Base-by-base conservation (phyloP, 345 rosid species). In the Laguncularia racemosa region DNA sequence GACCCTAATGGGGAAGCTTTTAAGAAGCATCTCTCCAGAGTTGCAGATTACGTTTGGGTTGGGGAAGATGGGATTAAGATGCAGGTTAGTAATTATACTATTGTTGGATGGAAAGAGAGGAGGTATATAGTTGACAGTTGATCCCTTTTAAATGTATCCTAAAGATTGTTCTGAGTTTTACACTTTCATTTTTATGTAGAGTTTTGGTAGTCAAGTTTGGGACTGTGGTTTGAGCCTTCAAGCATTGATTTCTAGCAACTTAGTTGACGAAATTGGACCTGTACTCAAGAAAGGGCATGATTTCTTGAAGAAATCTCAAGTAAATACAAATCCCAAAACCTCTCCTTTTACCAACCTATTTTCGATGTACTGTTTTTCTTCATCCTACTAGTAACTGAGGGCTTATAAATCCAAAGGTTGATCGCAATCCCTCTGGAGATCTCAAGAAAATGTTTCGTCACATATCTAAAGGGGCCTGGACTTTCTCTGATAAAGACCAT, bases 31-130 rank as follows among this genome's bases (percentile, higher is more conserved):
- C 83, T 91, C 16, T 55, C 93, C 26, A 77, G 97, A 68, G 62
- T 89, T 21, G 69, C 89, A 0, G 98, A 92, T 69, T 92, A 81
- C 63, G 53, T 86, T 44, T 92, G 95, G 98, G 72, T 89, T 57
- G 97, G 88, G 45, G 97, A 92, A 73, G 98, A 92, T 73, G 98
- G 97, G 65, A 84, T 92, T 82, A 92, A 89, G 75, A 76, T 86
- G 87, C 91, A 85, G 86, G 90, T 67, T 20, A 38, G 40, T 33
- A 33, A 6, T 5, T 2, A 4, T 33, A 6, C 9, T 1, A 33
- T 4, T 33, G 11, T 33, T 33, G 1, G 40, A 9, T 33, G 7
- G 4, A 33, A 33, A 33, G 40, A 33, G 9, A 33, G 9, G 40
- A 33, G 21, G 26, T 16, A n/a, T 11, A 17, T 17, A 15, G 9